Percentiles rank a stretch among this genome's conserved stretches.
phyloP scores from a whole-genome alignment of 352 stramenopile genomes.

The Phytopythium oedochilum region DNA sequence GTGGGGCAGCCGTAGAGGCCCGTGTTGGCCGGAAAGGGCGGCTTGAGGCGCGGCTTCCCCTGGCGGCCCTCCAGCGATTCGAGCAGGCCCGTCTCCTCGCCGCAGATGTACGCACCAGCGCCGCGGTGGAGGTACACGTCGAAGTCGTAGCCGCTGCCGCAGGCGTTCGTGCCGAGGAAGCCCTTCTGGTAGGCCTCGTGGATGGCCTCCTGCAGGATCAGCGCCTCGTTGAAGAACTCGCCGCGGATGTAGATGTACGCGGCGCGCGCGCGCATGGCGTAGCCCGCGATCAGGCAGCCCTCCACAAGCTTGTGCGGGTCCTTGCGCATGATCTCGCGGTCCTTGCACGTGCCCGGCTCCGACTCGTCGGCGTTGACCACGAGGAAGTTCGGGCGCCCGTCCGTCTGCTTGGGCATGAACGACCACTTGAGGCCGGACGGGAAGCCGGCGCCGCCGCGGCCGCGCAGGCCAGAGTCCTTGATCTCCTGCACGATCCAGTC shows the following conservation, averaged over 20 bases:
- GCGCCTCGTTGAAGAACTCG: slow-evolving; percentile 99
- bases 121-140: slow-evolving; percentile 99
- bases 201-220: slow-evolving; percentile 98
- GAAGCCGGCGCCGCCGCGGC: slow-evolving; percentile 97
- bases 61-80: slow-evolving; percentile 97
- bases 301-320: slow-evolving; percentile 99
- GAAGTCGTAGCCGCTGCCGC: slow-evolving; percentile 98
- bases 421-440: slow-evolving; percentile 99
- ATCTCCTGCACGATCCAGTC: slow-evolving; percentile 99
- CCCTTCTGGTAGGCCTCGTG: slow-evolving; percentile 98
- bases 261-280: slow-evolving; percentile 97
- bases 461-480: slow-evolving; percentile 97
- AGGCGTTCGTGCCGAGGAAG: slow-evolving; percentile 96
- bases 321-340: slow-evolving; percentile 99
- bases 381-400: slow-evolving; percentile 98
- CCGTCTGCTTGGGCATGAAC: slow-evolving; percentile 99
- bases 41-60: slow-evolving; percentile 98
- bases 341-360: slow-evolving; percentile 99
- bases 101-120: slow-evolving; percentile 99
- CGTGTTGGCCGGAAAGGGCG: slow-evolving; percentile 98
- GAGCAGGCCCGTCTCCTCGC: slow-evolving; percentile 98
- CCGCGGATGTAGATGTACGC: slow-evolving; percentile 99
- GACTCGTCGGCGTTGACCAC: slow-evolving; percentile 99
- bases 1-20: slow-evolving; percentile 99
- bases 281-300: slow-evolving; percentile 96